Evolutionary conservation across 371 early-diverging fungal genomes (phyloP).

Genomic region (Circinella minor): DNA sequence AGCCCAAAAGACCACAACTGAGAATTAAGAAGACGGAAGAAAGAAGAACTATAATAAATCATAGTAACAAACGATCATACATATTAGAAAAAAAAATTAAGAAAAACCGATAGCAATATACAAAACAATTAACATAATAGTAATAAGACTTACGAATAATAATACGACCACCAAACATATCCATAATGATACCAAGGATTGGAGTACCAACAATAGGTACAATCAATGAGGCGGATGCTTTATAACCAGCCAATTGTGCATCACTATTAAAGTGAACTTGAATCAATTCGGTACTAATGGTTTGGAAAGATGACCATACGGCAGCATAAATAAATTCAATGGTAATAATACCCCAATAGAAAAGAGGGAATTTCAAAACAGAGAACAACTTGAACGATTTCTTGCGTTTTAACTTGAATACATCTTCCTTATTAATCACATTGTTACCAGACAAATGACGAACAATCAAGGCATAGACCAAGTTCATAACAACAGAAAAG

Average conservation of each 20-base stretch:
- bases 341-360: conserved; percentile 55
- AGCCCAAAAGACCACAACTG: conserved; percentile 46
- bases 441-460: conserved; percentile 39
- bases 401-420: conserved; percentile 31
- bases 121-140: no score
- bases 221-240: conserved; percentile 53
- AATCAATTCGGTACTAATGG: conserved; percentile 54
- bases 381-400: conserved; percentile 46
- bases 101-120: not conserved
- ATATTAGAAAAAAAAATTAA: not conserved
- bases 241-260: conserved; percentile 53
- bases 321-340: conserved; percentile 57
- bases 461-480: conserved; percentile 51
- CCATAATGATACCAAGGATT: conserved; percentile 57
- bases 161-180: conserved; percentile 53
- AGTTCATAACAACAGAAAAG: conserved; percentile 52
- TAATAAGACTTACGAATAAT: conserved; percentile 26
- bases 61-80: not conserved
- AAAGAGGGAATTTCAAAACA: conserved; percentile 48
- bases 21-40: conserved; percentile 52
- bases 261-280: conserved; percentile 42
- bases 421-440: conserved; percentile 28
- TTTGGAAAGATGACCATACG: conserved; percentile 63
- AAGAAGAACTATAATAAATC: conserved; percentile 21
- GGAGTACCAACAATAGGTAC: conserved; percentile 66